phyloP scores from a whole-genome alignment of 345 rosid species.

The Bruguiera gymnorhiza region DNA sequence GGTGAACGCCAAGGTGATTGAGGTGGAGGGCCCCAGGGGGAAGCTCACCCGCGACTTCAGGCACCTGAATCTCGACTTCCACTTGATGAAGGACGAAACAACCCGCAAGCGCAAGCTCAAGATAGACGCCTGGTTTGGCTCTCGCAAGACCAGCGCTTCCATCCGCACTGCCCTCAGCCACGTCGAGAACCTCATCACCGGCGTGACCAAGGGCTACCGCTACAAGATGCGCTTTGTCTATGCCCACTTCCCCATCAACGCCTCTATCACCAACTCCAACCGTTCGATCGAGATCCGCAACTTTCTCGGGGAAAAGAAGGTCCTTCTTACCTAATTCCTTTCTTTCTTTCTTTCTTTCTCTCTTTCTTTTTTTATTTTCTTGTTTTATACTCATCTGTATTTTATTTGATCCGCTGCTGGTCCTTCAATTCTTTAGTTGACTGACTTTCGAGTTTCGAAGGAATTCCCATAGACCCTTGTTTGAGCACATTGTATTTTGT shows the following conservation, averaged over 20 bases:
- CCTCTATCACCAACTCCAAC: constrained; percentile 36
- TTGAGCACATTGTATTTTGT: too few species aligned
- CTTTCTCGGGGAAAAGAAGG: constrained; percentile 51
- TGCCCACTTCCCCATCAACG: constrained; percentile 55
- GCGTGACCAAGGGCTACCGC: constrained; percentile 50
- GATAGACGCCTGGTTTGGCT: constrained; percentile 33
- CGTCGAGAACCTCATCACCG: constrained; percentile 43
- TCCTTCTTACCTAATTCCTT: background rate
- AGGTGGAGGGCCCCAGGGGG: constrained; percentile 56
- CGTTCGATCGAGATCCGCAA: constrained; percentile 48
- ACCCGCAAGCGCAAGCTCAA: constrained; percentile 28
- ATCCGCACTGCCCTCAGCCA: constrained; percentile 47
- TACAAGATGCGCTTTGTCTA: constrained; percentile 58
- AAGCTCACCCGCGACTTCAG: constrained; percentile 57
- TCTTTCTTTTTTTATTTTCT: background rate
- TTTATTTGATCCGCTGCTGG: background rate
- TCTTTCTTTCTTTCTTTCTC: background rate
- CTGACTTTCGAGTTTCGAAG: too few species aligned
- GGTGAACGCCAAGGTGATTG: constrained; percentile 51
- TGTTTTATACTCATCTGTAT: background rate
- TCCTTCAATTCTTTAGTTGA: too few species aligned
- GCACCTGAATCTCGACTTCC: constrained; percentile 66
- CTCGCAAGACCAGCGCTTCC: constrained; percentile 30
- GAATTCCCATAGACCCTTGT: too few species aligned
- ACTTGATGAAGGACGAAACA: constrained; percentile 26